phyloP scores from a whole-genome alignment of 352 stramenopile species.

The Phytophthora sansomeana region DNA sequence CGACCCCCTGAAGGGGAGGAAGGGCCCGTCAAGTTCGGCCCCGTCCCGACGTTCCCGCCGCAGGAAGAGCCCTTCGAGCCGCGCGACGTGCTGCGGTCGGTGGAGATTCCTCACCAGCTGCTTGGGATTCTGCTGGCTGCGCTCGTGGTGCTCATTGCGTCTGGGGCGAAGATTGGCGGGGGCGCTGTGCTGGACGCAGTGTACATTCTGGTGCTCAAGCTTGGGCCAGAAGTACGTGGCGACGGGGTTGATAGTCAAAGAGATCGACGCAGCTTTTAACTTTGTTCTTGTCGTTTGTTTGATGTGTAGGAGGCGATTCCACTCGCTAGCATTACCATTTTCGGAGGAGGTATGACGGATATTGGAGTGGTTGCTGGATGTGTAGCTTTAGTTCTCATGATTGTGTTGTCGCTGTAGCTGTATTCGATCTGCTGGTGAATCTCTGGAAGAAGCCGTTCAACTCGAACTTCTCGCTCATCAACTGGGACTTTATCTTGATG shows the following conservation, averaged over 20 bases:
- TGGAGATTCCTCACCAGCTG: slow-evolving; percentile 36
- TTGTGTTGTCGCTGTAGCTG: slow-evolving; percentile 24
- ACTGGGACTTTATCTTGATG: slow-evolving; percentile 95
- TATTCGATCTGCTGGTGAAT: slow-evolving; percentile 43
- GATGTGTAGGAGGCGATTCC: slow-evolving; percentile 81
- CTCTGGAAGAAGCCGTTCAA: slow-evolving; percentile 44
- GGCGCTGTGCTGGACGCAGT: slow-evolving; percentile 93
- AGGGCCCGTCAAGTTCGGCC: slow-evolving; percentile 35
- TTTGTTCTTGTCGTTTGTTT: not conserved
- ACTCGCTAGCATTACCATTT: slow-evolving; percentile 91
- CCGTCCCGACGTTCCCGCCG: slow-evolving; percentile 27
- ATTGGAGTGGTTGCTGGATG: not conserved
- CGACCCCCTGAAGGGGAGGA: slow-evolving; percentile 18
- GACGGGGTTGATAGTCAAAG: not conserved
- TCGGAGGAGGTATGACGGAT: slow-evolving; percentile 69
- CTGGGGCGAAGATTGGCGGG: slow-evolving; percentile 78
- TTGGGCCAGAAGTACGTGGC: slow-evolving; percentile 73
- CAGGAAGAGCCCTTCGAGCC: slow-evolving; percentile 28
- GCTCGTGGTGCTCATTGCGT: slow-evolving; percentile 71
- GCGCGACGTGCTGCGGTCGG: slow-evolving; percentile 21
- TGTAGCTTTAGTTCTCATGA: not conserved
- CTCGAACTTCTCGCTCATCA: slow-evolving; percentile 79
- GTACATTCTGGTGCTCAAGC: slow-evolving; percentile 92
- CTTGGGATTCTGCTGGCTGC: slow-evolving; percentile 40
- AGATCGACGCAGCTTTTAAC: slow-evolving; percentile 3